Evolutionary conservation across 2,329 filamentous ascomycete genomes (phyloP).

Genomic region (Aspergillus neotritici): DNA sequence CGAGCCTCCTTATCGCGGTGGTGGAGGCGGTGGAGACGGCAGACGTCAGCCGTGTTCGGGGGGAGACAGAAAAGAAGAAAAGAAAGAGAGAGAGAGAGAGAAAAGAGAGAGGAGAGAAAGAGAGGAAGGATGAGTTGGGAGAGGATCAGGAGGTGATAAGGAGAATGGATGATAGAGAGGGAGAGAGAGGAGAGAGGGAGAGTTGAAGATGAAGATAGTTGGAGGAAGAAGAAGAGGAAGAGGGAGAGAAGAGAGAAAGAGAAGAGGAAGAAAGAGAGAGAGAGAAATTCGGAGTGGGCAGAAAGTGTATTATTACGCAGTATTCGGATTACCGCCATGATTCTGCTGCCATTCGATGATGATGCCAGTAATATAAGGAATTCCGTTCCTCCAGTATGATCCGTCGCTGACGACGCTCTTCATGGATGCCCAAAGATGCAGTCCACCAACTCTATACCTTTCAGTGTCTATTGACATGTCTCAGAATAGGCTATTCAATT

Average conservation of each 20-base stretch:
- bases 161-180: conserved; percentile 7
- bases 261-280: not conserved
- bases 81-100: conserved; percentile 10
- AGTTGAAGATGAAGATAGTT: not conserved
- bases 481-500: no score
- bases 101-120: conserved; percentile 9
- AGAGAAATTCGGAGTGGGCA: not conserved
- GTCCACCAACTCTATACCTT: no score
- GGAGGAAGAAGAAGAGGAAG: not conserved
- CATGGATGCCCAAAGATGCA: no score
- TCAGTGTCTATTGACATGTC: no score
- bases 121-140: not conserved
- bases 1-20: conserved; percentile 11
- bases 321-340: no score
- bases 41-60: conserved; percentile 16
- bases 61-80: conserved; percentile 7
- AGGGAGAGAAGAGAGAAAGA: not conserved
- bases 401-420: no score
- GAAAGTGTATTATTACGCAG: no score
- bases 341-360: no score
- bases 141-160: conserved; percentile 6
- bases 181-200: conserved; percentile 13
- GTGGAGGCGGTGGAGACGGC: conserved; percentile 7
- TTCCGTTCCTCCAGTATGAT: no score
- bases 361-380: no score